Base-by-base conservation (phyloP, 768 basidiomycete genomes). In the Rhizopogon roseolus region DNA sequence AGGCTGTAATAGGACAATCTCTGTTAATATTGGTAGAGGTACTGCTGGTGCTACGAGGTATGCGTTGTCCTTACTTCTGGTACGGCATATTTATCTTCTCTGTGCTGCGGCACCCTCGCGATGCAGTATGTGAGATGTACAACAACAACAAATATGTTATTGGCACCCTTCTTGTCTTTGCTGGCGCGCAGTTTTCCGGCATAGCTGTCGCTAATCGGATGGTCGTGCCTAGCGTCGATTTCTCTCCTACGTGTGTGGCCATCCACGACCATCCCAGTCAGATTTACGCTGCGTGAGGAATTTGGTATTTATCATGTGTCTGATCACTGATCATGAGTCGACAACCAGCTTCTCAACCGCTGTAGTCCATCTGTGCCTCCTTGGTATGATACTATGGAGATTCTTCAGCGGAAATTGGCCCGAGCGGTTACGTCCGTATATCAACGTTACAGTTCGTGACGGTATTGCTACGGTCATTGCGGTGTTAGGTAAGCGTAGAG, bases 121-220 rank as follows among this genome's bases (percentile, higher is more conserved):
- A n/a, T n/a, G n/a, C 37, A 66, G 64, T 60, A 37, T 55, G 59
- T 32, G 54, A 56, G 9, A 54, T 66, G 13, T 66, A 57, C 48
- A 28, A 57, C 10, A 34, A 41, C 2, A 54, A 22, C 41, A 53
- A 22, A 17, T 11, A 44, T 4, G 53, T 66, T 25, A 5, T 57
- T 10, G n/a, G 17, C 19, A 14, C 61, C 22, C 54, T 64, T 27
- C 1, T 56, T 5, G 1, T 53, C 6, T 53, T 63, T 28, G 48
- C 27, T n/a, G 16, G 44, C 8, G 25, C 45, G 7, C 64, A 65
- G 49, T 4, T 34, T 16, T 49, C n/a, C 6, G 57, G 64, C 14
- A 65, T 65, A 64, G 44, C n/a, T 0, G 34, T 56, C 19, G 65
- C 59, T 27, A 59, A 57, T 1, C 45, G 22, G 7, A 11, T 61